phyloP scores from a whole-genome alignment of 768 basidiomycete species.

The Heimioporus sp. region DNA sequence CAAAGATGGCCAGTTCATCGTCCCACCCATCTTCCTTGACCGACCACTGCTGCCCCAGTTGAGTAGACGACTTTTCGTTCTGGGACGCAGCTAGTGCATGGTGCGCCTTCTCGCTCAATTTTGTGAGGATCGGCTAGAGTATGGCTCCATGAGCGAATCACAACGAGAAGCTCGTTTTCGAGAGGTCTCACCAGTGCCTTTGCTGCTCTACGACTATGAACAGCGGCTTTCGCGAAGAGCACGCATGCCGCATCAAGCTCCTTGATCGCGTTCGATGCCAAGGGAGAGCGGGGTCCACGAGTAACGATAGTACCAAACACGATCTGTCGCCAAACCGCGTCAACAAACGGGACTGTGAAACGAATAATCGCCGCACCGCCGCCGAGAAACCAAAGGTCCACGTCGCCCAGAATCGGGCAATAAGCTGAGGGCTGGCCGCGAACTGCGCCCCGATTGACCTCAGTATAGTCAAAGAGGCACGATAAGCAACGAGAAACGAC shows the following conservation, averaged over 20 bases:
- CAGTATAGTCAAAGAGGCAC: slow-evolving; percentile 55
- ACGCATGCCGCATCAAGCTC: slow-evolving; percentile 68
- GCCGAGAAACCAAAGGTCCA: slow-evolving; percentile 63
- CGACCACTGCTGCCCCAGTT: slow-evolving; percentile 45
- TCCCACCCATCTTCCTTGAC: slow-evolving; percentile 51
- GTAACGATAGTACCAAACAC: slow-evolving; percentile 81
- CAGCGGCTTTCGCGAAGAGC: slow-evolving; percentile 62
- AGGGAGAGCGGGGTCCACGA: slow-evolving; percentile 63
- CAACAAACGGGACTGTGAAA: neutral
- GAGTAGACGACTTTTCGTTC: slow-evolving; percentile 31
- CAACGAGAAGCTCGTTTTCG: neutral
- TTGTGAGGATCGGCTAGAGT: slow-evolving; percentile 52
- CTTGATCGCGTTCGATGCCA: slow-evolving; percentile 64
- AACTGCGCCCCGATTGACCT: slow-evolving; percentile 51
- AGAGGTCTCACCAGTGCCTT: slow-evolving; percentile 57
- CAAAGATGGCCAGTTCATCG: slow-evolving; percentile 69
- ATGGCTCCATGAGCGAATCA: neutral
- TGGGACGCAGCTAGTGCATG: slow-evolving; percentile 45
- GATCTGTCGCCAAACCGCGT: slow-evolving; percentile 41
- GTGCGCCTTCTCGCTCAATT: slow-evolving; percentile 66
- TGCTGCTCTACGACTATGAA: slow-evolving; percentile 56
- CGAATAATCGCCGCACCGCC: slow-evolving; percentile 35
- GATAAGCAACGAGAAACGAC: slow-evolving; percentile 63
- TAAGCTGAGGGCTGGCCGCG: slow-evolving; percentile 42
- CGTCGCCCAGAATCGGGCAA: slow-evolving; percentile 56